A percentile compares a stretch with the other conserved stretches of the same genome.
These are phyloP conservation scores for Plantago ovata DNA, from an alignment of 257 asterid species.

Conservation along the genomic window DNA sequence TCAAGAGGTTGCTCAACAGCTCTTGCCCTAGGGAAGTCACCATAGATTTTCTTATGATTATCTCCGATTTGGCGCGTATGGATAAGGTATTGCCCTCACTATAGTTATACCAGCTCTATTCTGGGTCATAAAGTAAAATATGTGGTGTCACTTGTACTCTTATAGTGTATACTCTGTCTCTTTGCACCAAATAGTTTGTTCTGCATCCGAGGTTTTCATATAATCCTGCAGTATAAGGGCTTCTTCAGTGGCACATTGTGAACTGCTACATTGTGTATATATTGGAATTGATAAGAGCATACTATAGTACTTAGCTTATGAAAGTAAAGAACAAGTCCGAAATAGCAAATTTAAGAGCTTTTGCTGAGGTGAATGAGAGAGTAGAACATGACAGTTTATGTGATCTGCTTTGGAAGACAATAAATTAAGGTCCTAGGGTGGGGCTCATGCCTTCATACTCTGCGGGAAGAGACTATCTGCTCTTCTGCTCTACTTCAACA, in stretches of 20 bases:
- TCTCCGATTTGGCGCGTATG: slow-evolving; percentile 98
- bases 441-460: too few species aligned
- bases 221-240: not conserved
- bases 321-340: too few species aligned
- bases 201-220: not conserved
- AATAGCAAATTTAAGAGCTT: too few species aligned
- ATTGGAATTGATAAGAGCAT: not conserved
- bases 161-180: too few species aligned
- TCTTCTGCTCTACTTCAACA: too few species aligned
- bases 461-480: too few species aligned
- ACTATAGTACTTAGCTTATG: not conserved
- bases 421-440: too few species aligned
- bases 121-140: slow-evolving; percentile 1
- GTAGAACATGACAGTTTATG: too few species aligned
- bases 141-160: too few species aligned
- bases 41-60: slow-evolving; percentile 87
- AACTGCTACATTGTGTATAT: not conserved
- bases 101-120: slow-evolving; percentile 12
- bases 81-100: slow-evolving; percentile 58
- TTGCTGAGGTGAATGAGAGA: too few species aligned
- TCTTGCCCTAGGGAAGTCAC: slow-evolving; percentile 79
- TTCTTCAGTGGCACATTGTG: too few species aligned
- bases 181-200: not conserved
- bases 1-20: slow-evolving; percentile 57
- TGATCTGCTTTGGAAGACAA: too few species aligned